phyloP scores from a whole-genome alignment of 768 basidiomycete species.

The Mrakia hoshinonis region DNA sequence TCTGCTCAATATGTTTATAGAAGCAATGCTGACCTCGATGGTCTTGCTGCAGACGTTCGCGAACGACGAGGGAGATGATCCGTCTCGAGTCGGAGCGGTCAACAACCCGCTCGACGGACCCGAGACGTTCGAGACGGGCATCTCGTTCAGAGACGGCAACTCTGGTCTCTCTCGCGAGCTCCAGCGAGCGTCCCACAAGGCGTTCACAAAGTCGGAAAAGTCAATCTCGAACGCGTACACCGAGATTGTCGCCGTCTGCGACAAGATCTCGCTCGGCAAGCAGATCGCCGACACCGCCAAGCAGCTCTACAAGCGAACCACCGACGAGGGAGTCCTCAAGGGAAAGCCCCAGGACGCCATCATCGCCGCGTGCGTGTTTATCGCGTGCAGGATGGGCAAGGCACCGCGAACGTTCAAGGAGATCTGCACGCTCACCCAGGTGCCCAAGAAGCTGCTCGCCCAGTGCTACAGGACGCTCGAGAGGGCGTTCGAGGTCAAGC shows the following conservation, averaged over 20 bases:
- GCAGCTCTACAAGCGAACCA: conserved; percentile 91
- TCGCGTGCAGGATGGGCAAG: conserved; percentile 88
- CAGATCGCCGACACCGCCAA: conserved; percentile 93
- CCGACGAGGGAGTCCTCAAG: conserved; percentile 85
- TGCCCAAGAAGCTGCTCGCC: conserved; percentile 89
- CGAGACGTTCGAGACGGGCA: conserved; percentile 88
- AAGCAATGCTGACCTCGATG: neutral
- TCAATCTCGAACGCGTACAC: conserved; percentile 81
- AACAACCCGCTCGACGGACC: conserved; percentile 90
- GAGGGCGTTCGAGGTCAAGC: conserved; percentile 60
- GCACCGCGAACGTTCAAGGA: conserved; percentile 95
- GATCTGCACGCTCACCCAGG: conserved; percentile 84
- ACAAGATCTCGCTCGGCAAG: conserved; percentile 86
- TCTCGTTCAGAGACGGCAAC: conserved; percentile 90
- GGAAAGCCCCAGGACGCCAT: conserved; percentile 87
- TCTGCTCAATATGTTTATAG: conserved; percentile 28
- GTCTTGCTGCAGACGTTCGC: conserved; percentile 71
- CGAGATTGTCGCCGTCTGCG: conserved; percentile 88
- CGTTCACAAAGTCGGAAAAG: conserved; percentile 62
- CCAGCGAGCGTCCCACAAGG: conserved; percentile 78
- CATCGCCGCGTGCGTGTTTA: conserved; percentile 96
- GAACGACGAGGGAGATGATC: conserved; percentile 98
- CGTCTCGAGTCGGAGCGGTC: conserved; percentile 97
- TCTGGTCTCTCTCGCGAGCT: conserved; percentile 84
- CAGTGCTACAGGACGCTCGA: conserved; percentile 86